phyloP scores from a whole-genome alignment of 306 rosid species.

The Lithocarpus polystachyus region DNA sequence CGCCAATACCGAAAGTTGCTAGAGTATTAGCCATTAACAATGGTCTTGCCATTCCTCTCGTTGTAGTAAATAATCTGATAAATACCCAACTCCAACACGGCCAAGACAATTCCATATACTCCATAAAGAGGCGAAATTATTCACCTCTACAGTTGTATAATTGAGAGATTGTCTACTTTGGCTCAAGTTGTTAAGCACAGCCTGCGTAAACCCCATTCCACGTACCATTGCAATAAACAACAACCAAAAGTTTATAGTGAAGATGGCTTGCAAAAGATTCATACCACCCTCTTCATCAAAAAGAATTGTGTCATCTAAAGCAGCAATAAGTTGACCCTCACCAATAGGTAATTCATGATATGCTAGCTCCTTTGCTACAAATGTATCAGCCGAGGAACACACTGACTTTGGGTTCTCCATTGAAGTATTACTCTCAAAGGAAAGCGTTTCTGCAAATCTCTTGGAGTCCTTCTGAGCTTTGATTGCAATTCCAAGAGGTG shows the following conservation, averaged over 20 bases:
- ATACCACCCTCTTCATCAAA: constrained; percentile 35
- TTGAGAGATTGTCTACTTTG: constrained; percentile 82
- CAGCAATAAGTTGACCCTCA: constrained; percentile 24
- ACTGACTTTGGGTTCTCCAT: background rate
- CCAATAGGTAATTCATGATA: constrained; percentile 44
- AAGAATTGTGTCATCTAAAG: constrained; percentile 16
- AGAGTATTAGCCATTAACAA: constrained; percentile 50
- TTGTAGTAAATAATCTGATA: constrained; percentile 75
- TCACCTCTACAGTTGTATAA: constrained; percentile 52
- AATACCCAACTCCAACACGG: constrained; percentile 78
- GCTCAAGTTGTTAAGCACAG: constrained; percentile 82
- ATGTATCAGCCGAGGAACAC: constrained; percentile 13
- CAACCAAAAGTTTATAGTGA: constrained; percentile 72
- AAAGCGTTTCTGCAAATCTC: background rate
- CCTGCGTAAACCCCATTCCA: constrained; percentile 83
- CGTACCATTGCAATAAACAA: constrained; percentile 65
- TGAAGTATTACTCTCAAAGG: constrained; percentile 23
- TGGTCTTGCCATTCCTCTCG: constrained; percentile 72
- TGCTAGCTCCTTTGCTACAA: constrained; percentile 19
- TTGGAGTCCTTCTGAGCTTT: constrained; percentile 41
- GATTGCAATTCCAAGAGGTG: constrained; percentile 64
- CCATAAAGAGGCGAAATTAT: constrained; percentile 75
- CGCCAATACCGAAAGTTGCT: constrained; percentile 58
- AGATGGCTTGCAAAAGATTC: constrained; percentile 59
- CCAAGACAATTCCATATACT: constrained; percentile 96